phyloP scores from a whole-genome alignment of 108 stramenopile species.

The Fistulifera pelliculosa region DNA sequence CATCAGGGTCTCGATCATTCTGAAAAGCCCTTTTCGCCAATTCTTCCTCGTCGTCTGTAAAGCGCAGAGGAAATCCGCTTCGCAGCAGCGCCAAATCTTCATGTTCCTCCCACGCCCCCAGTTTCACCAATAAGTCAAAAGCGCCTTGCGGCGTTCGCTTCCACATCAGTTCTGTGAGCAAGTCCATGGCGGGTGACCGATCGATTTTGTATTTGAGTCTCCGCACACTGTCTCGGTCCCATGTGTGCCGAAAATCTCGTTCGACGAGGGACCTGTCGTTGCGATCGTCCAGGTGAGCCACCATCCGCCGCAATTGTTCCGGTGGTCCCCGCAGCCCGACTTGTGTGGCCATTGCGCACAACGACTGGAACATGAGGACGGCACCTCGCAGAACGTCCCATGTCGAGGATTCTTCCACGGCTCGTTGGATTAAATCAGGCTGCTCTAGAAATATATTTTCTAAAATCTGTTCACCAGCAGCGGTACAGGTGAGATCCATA shows the following conservation, averaged over 20 bases:
- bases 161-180: conserved; percentile 36
- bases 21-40: conserved; percentile 19
- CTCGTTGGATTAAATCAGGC: too few species aligned
- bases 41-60: conserved; percentile 30
- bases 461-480: conserved; percentile 1
- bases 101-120: conserved; percentile 48
- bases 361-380: conserved; percentile 48
- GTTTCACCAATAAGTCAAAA: conserved; percentile 44
- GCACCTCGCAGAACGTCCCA: conserved; percentile 32
- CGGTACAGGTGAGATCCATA: neutral
- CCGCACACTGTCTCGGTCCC: conserved; percentile 31
- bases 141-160: conserved; percentile 59
- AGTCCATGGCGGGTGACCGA: conserved; percentile 25
- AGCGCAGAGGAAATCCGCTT: conserved; percentile 62
- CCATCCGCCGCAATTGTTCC: conserved; percentile 27
- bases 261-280: neutral
- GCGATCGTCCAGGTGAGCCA: conserved; percentile 37
- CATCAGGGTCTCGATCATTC: conserved; percentile 39
- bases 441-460: conserved; percentile 6
- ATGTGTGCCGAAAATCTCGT: conserved; percentile 12
- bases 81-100: conserved; percentile 59
- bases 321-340: conserved; percentile 50
- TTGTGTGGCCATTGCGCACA: conserved; percentile 49
- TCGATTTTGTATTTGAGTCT: conserved; percentile 50
- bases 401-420: too few species aligned